phyloP scores from a whole-genome alignment of 345 rosid species.

The Eucalyptus pauciflora region DNA sequence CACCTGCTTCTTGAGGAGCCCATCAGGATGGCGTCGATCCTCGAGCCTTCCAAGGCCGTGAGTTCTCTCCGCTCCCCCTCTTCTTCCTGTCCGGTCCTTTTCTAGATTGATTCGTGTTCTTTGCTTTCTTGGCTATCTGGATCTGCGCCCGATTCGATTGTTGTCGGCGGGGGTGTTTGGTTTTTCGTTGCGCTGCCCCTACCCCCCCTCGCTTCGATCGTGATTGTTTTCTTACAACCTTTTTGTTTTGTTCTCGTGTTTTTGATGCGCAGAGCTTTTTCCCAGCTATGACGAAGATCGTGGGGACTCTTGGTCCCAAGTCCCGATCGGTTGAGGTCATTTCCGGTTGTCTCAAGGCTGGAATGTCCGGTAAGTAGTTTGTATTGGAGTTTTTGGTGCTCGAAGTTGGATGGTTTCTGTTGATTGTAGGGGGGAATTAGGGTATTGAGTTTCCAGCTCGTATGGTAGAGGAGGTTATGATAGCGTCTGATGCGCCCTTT shows the following conservation, averaged over 20 bases:
- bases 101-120: neutral
- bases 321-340: slow-evolving; percentile 72
- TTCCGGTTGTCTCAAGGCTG: slow-evolving; percentile 75
- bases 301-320: slow-evolving; percentile 84
- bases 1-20: slow-evolving; percentile 98
- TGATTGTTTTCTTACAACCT: neutral
- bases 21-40: slow-evolving; percentile 95
- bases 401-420: neutral
- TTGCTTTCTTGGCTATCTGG: neutral
- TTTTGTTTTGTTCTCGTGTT: neutral
- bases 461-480: neutral
- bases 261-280: slow-evolving; percentile 56
- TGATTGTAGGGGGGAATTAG: neutral
- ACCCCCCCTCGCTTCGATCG: neutral
- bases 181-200: neutral
- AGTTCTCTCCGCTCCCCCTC: neutral
- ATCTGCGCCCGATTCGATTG: neutral
- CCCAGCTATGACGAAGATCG: slow-evolving; percentile 94
- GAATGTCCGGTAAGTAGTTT: slow-evolving; percentile 64
- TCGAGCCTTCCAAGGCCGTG: slow-evolving; percentile 92
- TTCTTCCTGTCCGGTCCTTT: neutral
- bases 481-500: neutral
- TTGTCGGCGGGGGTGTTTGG: neutral
- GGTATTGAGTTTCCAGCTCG: neutral
- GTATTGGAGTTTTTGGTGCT: neutral